These are phyloP conservation scores for Noccaea bulbosa DNA, from an alignment of 345 rosid species.

Conservation along the genomic window DNA sequence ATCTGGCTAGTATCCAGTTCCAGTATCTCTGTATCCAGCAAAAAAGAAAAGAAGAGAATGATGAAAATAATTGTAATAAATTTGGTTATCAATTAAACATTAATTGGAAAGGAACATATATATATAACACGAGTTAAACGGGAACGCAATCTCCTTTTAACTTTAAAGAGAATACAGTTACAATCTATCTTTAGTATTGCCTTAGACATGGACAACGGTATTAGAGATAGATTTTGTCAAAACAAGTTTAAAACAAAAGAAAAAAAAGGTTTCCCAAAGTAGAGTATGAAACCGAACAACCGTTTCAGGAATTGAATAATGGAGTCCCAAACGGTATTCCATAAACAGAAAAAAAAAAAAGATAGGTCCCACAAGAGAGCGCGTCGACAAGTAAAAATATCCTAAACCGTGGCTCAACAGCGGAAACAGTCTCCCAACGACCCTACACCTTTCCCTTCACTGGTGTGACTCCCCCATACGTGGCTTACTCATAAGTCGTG, in stretches of 20 bases:
- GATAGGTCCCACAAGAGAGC: neutral
- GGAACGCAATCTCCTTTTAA: no score
- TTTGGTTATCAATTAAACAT: no score
- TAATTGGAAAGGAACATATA: no score
- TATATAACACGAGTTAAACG: no score
- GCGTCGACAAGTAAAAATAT: constrained; percentile 4
- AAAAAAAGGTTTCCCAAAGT: neutral
- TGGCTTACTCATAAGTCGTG: neutral
- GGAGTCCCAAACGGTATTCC: neutral
- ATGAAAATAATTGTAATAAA: no score
- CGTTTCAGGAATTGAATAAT: neutral
- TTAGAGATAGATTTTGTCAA: neutral
- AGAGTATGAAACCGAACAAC: neutral
- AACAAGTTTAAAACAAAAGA: no score
- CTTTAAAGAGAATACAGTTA: no score
- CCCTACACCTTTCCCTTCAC: no score
- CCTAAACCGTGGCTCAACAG: constrained; percentile 23
- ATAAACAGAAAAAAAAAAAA: neutral
- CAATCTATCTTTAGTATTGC: no score
- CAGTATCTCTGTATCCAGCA: no score
- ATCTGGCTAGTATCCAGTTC: no score
- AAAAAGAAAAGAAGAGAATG: no score
- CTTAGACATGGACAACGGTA: neutral
- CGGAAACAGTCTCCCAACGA: constrained; percentile 6
- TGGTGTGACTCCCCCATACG: constrained; percentile 1